These are phyloP conservation scores for Rhodotorula diobovata DNA, from an alignment of 768 basidiomycete species.

Conservation along the genomic window DNA sequence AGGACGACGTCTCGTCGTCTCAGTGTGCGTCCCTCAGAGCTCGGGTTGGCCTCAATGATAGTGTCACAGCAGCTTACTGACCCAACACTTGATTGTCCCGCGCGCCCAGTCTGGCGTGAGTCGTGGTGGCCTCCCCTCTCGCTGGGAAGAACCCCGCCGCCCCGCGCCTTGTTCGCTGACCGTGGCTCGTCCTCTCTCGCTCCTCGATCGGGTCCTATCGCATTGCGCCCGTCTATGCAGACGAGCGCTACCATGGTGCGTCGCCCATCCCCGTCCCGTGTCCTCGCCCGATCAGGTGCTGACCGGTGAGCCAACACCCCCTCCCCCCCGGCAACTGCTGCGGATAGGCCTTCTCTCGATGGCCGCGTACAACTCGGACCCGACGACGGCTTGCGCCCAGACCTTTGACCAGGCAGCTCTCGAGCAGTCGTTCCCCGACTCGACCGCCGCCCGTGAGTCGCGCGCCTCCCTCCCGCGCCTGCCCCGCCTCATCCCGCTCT, in stretches of 20 bases:
- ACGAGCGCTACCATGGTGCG: slow-evolving; percentile 20
- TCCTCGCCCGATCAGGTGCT: background rate
- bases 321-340: background rate
- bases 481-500: background rate
- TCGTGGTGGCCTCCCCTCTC: background rate
- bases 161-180: background rate
- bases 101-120: slow-evolving; percentile 25
- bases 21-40: slow-evolving; percentile 29
- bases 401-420: slow-evolving; percentile 31
- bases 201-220: background rate
- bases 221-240: background rate
- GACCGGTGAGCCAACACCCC: background rate
- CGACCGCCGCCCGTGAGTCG: slow-evolving; percentile 8
- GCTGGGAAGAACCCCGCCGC: background rate
- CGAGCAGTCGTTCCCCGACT: slow-evolving; percentile 35
- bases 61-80: background rate
- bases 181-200: background rate
- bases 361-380: slow-evolving; percentile 38
- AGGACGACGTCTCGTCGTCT: slow-evolving; percentile 4
- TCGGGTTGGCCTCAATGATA: too few species aligned
- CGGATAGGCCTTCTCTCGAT: slow-evolving; percentile 23
- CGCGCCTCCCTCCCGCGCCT: background rate
- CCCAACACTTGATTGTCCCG: too few species aligned
- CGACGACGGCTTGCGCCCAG: slow-evolving; percentile 32
- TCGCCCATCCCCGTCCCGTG: background rate